phyloP scores from a whole-genome alignment of 2,329 filamentous ascomycete species.

The Ceratocystis destructans region DNA sequence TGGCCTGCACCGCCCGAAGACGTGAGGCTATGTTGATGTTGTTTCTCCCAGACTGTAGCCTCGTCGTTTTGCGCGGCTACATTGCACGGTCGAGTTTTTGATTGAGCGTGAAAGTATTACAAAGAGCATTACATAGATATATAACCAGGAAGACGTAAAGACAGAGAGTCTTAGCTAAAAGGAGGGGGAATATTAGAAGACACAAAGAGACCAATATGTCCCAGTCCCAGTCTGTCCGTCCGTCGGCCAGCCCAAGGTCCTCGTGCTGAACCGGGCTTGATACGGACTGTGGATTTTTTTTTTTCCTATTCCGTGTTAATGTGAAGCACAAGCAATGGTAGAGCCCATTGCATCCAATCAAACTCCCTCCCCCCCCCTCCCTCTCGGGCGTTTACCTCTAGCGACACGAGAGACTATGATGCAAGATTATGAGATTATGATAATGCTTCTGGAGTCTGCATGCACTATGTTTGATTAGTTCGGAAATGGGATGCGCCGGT shows the following conservation, averaged over 20 bases:
- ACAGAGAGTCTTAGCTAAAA: too few relatives aligned
- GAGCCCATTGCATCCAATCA: too few relatives aligned
- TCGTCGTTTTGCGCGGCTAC: not conserved
- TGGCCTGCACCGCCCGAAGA: not conserved
- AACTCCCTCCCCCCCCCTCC: too few relatives aligned
- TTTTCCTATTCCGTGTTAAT: not conserved
- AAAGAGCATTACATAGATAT: not conserved
- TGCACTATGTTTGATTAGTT: not conserved
- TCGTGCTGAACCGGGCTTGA: not conserved
- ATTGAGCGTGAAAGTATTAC: not conserved
- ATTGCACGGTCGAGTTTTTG: not conserved
- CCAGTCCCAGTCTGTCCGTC: too few relatives aligned
- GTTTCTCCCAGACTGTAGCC: not conserved
- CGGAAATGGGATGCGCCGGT: not conserved
- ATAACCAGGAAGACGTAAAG: not conserved
- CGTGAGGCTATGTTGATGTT: not conserved
- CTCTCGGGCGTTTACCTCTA: not conserved
- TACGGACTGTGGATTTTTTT: not conserved
- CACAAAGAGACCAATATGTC: too few relatives aligned
- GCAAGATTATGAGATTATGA: not conserved
- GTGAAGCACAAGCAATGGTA: too few relatives aligned
- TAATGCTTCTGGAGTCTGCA: not conserved
- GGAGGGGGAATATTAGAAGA: too few relatives aligned
- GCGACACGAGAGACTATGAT: not conserved
- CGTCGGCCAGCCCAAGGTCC: not conserved